Base-by-base conservation (phyloP, 352 stramenopile genomes). In the Pythium guiyangense region DNA sequence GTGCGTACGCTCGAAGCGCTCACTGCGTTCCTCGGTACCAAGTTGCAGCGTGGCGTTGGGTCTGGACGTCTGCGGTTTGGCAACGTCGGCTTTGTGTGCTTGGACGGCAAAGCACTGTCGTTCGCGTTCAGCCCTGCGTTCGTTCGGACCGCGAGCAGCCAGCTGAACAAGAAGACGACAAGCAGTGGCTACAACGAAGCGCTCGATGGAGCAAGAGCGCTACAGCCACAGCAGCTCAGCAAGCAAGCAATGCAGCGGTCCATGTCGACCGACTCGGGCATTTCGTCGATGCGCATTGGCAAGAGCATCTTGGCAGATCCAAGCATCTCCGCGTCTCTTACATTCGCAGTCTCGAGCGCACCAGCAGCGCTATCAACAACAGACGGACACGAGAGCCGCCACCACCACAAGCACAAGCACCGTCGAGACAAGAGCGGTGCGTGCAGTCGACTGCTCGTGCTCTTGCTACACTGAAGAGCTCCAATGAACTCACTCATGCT, bases 61-160 rank as follows among this genome's bases (percentile, higher is more conserved):
- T 57, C 43, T 3, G 74, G 76, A 0, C 61, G 52, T 34, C 49
- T 88, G 17, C 40, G 44, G 4, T 42, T 85, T n/a, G 63, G 66
- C 17, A 62, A 60, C 20, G 63, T 79, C 14, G 78, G 78, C 8
- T 58, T 39, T 6, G 72, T 88, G 22, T 44, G 47, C n/a, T 62
- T 86, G 11, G 75, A 85, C 15, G 75, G 70, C 6, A 69, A 60
- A 45, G n/a, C 66, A 4, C 35, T 86, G 12, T 67, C 60, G 11
- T 86, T 88, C 56, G 58, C 53, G 2, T 88, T 84, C 57, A 68
- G 82, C 34, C 14, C 60, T 18, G 54, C 29, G 9, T 76, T 88
- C 49, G 51, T 77, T 34, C 63, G 57, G 22, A 27, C 49, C 2
- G 47, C 73, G 2, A 54, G n/a, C 12, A 54, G 22, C 14, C 50